Evolutionary conservation across 306 rosid genomes (phyloP).

Genomic region (Fragaria iinumae): DNA sequence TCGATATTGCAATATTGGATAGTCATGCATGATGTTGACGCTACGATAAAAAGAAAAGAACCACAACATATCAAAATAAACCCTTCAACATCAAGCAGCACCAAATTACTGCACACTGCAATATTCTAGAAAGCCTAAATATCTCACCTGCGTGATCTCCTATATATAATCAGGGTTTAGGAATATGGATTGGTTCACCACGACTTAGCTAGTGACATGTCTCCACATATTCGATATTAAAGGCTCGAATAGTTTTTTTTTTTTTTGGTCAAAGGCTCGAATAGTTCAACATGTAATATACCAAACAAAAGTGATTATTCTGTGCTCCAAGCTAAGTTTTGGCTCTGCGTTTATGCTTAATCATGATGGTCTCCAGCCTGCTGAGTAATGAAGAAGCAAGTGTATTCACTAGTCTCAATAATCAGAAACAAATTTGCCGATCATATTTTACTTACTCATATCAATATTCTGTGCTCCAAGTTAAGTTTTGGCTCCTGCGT

Average conservation of each 20-base stretch:
- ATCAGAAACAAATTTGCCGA: too few relatives aligned
- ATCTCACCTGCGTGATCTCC: not conserved
- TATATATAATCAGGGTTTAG: not conserved
- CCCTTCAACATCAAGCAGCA: not conserved
- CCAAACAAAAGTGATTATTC: not conserved
- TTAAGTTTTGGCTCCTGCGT: too few relatives aligned
- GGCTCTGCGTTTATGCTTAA: not conserved
- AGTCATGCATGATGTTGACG: not conserved
- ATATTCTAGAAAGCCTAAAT: not conserved
- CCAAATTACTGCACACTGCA: not conserved
- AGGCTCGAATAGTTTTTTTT: slow-evolving; percentile 9
- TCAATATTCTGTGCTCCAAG: too few relatives aligned
- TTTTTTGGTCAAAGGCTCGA: slow-evolving; percentile 2
- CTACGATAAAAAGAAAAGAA: not conserved
- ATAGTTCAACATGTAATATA: not conserved
- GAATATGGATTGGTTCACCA: not conserved
- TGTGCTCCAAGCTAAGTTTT: not conserved
- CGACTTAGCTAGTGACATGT: not conserved
- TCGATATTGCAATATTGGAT: not conserved
- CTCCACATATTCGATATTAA: slow-evolving; percentile 7
- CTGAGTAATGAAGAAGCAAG: not conserved
- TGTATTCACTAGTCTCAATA: too few relatives aligned
- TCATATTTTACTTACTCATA: too few relatives aligned
- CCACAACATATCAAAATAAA: not conserved
- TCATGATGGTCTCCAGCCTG: not conserved